These are phyloP conservation scores for Grigorovia jiainica DNA, from an alignment of 805 yeast genomes.

Conservation along the genomic window DNA sequence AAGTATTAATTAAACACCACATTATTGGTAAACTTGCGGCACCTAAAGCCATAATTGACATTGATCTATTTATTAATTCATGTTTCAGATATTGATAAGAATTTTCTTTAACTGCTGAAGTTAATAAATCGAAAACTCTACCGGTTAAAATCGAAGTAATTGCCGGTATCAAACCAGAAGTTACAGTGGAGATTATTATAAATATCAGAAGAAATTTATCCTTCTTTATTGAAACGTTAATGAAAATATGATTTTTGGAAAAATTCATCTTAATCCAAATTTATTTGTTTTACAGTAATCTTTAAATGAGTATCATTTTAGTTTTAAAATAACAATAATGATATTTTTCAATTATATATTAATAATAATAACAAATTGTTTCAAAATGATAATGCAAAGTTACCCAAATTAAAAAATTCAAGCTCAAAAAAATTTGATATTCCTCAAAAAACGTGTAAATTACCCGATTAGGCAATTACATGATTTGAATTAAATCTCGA, in stretches of 20 bases:
- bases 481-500: background rate
- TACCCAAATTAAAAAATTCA: too few species aligned
- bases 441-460: conserved; percentile 8
- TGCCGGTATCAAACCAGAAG: conserved; percentile 52
- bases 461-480: conserved; percentile 8
- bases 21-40: conserved; percentile 34
- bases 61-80: conserved; percentile 31
- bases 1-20: conserved; percentile 49
- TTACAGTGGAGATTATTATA: conserved; percentile 33
- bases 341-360: background rate
- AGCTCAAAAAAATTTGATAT: too few species aligned
- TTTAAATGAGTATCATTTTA: too few species aligned
- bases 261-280: background rate
- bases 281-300: too few species aligned
- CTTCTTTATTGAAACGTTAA: conserved; percentile 11
- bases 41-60: conserved; percentile 39
- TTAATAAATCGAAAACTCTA: conserved; percentile 42
- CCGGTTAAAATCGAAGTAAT: conserved; percentile 59
- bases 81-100: conserved; percentile 21
- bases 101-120: conserved; percentile 33
- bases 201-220: conserved; percentile 21
- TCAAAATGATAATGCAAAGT: background rate
- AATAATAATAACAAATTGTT: background rate
- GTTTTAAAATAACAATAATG: too few species aligned
- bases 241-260: conserved; percentile 13